These are phyloP conservation scores for Solanum hybrid DNA, from an alignment of 305 asterid genomes.

Conservation along the genomic window DNA sequence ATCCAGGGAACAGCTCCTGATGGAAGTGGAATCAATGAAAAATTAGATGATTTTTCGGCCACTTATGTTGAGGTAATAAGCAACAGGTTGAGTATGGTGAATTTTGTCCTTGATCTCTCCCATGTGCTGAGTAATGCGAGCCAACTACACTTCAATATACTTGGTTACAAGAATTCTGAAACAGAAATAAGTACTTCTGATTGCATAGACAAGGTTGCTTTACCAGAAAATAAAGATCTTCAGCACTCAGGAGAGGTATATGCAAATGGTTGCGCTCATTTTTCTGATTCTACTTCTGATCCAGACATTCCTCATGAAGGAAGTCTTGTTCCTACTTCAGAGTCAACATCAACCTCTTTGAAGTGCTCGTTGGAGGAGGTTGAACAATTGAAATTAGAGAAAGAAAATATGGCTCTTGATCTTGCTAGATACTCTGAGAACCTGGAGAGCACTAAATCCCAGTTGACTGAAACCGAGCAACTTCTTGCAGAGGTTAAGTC, in stretches of 20 bases:
- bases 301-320: conserved; percentile 73
- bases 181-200: conserved; percentile 48
- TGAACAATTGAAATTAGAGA: conserved; percentile 74
- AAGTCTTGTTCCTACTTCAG: conserved; percentile 73
- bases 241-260: conserved; percentile 27
- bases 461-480: conserved; percentile 58
- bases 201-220: conserved; percentile 77
- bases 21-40: conserved; percentile 39
- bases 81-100: conserved; percentile 28
- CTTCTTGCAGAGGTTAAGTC: conserved; percentile 69
- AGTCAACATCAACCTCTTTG: conserved; percentile 48
- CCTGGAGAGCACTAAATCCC: conserved; percentile 58
- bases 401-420: conserved; percentile 52
- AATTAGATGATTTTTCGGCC: conserved; percentile 40
- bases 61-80: conserved; percentile 40
- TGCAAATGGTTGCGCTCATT: conserved; percentile 41
- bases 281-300: conserved; percentile 75
- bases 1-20: conserved; percentile 18
- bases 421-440: conserved; percentile 49
- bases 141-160: conserved; percentile 43
- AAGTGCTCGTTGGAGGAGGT: conserved; percentile 83
- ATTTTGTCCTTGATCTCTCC: conserved; percentile 56
- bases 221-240: conserved; percentile 57
- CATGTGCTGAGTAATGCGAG: conserved; percentile 42
- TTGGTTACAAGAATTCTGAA: conserved; percentile 50